These are phyloP conservation scores for Ormosia emarginata DNA, from an alignment of 306 rosid species.

Conservation along the genomic window DNA sequence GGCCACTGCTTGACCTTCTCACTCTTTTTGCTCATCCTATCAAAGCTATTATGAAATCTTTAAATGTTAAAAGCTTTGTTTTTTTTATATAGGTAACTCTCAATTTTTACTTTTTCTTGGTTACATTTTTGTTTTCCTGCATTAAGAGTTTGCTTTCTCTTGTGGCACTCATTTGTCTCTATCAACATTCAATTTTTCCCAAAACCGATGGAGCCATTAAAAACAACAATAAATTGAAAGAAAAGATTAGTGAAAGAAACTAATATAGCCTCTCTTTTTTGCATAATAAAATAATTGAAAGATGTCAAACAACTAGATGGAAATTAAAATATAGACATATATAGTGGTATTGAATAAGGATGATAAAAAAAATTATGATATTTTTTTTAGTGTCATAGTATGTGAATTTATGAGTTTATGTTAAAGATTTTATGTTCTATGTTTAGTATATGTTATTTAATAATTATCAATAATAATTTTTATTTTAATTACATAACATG, in stretches of 20 bases:
- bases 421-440: no score
- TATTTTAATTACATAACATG: no score
- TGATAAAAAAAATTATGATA: no score
- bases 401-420: neutral
- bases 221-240: neutral
- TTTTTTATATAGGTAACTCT: neutral
- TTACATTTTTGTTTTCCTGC: no score
- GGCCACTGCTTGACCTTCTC: neutral
- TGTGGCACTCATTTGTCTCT: neutral
- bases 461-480: no score
- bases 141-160: no score
- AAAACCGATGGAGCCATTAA: no score
- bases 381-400: no score
- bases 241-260: neutral
- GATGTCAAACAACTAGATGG: neutral
- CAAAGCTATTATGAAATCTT: no score
- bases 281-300: neutral
- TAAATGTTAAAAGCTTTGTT: neutral
- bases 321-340: no score
- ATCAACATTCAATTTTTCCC: neutral
- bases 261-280: neutral
- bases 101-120: neutral
- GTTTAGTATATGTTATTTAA: neutral
- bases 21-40: neutral
- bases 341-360: neutral